Percentiles rank a stretch among this genome's conserved stretches.
These are phyloP conservation scores for Trichoderma brevicompactum DNA, from an alignment of 2,329 filamentous ascomycete species.

Conservation along the genomic window DNA sequence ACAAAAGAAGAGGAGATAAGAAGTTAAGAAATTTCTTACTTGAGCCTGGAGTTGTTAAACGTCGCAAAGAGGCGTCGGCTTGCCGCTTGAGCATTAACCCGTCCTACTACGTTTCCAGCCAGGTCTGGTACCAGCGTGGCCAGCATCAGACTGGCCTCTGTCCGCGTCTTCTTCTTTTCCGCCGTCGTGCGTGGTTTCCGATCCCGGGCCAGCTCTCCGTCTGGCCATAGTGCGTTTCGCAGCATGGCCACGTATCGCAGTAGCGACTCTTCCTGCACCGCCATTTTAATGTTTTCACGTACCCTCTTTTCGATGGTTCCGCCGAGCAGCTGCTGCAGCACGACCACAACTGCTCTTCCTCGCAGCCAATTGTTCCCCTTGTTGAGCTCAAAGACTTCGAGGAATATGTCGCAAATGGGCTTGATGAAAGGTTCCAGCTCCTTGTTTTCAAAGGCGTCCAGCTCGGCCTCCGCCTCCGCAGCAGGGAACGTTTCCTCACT, in stretches of 20 bases:
- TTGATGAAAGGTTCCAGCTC: slow-evolving; percentile 96
- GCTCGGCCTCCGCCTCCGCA: slow-evolving; percentile 87
- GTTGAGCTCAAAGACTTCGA: slow-evolving; percentile 94
- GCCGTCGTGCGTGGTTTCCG: slow-evolving; percentile 63
- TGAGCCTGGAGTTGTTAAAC: slow-evolving; percentile 86
- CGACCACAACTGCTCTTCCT: slow-evolving; percentile 91
- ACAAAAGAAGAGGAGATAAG: neutral
- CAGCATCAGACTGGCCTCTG: slow-evolving; percentile 86
- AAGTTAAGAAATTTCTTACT: slow-evolving; percentile 62
- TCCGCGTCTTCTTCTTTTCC: slow-evolving; percentile 79
- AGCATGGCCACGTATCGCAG: slow-evolving; percentile 74
- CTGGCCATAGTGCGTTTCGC: slow-evolving; percentile 82
- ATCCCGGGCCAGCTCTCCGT: slow-evolving; percentile 58
- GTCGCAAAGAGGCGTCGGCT: slow-evolving; percentile 87
- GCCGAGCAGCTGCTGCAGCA: slow-evolving; percentile 91
- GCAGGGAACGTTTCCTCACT: slow-evolving; percentile 57
- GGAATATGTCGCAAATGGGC: slow-evolving; percentile 95
- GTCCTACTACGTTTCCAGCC: slow-evolving; percentile 89
- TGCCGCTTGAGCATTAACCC: slow-evolving; percentile 87
- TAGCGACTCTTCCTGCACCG: slow-evolving; percentile 78
- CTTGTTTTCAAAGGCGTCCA: slow-evolving; percentile 88
- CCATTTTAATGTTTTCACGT: slow-evolving; percentile 75
- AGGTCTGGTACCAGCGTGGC: slow-evolving; percentile 89
- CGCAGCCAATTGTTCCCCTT: slow-evolving; percentile 96
- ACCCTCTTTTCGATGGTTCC: slow-evolving; percentile 97